Evolutionary conservation across 495 filamentous ascomycete genomes (phyloP).

Genomic region (Stereocaulon alpinum): DNA sequence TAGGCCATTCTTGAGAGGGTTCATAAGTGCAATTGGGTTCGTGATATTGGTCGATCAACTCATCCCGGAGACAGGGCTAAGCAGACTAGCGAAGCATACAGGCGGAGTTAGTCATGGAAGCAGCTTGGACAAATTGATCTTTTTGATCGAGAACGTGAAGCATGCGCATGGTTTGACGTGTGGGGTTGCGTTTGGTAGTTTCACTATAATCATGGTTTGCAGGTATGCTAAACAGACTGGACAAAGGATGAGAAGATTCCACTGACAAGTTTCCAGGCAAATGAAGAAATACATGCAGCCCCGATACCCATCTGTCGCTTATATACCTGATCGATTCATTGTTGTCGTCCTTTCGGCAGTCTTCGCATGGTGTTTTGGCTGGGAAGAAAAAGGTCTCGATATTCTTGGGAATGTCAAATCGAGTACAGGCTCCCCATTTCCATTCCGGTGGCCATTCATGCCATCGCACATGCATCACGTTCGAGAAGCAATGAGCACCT

Average conservation of each 20-base stretch:
- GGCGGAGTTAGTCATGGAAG: conserved; percentile 63
- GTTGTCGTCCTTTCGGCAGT: conserved; percentile 82
- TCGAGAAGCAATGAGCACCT: conserved; percentile 77
- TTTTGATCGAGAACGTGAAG: conserved; percentile 56
- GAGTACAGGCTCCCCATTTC: conserved; percentile 50
- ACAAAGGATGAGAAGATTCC: conserved; percentile 8
- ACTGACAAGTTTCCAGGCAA: conserved; percentile 40
- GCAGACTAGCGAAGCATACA: conserved; percentile 32
- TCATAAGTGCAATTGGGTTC: conserved; percentile 92
- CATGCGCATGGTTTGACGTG: conserved; percentile 64
- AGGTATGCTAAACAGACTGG: conserved; percentile 37
- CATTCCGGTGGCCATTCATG: conserved; percentile 78
- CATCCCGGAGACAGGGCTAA: conserved; percentile 81
- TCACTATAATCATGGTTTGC: conserved; percentile 79
- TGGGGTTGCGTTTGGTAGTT: conserved; percentile 65
- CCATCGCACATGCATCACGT: conserved; percentile 65
- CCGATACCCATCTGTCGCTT: conserved; percentile 69
- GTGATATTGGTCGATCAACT: conserved; percentile 94
- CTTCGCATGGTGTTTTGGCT: conserved; percentile 64
- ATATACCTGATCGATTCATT: conserved; percentile 84
- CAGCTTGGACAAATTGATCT: conserved; percentile 72
- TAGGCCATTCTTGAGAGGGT: conserved; percentile 82
- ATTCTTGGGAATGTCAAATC: conserved; percentile 75
- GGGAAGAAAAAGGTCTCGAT: conserved; percentile 71
- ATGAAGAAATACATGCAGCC: conserved; percentile 76